phyloP scores from a whole-genome alignment of 768 basidiomycete species.

The Chalciporus chontae region DNA sequence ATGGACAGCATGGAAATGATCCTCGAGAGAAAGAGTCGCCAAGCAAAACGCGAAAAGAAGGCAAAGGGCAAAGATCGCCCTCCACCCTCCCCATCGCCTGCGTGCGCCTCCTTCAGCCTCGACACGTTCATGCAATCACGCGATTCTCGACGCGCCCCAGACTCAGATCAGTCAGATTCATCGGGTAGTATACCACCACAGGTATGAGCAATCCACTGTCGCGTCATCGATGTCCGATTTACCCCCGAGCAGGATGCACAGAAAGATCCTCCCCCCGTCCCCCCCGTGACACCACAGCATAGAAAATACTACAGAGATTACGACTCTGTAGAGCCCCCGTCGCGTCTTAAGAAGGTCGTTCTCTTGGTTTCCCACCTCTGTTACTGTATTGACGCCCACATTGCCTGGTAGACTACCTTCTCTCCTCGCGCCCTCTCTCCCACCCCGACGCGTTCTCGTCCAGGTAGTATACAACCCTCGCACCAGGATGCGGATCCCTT shows the following conservation, averaged over 20 bases:
- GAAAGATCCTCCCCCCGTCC: slow-evolving; percentile 25
- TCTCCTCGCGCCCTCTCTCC: slow-evolving; percentile 43
- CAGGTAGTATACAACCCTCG: slow-evolving; percentile 30
- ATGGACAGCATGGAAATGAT: slow-evolving; percentile 77
- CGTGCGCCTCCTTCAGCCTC: slow-evolving; percentile 41
- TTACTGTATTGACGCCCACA: slow-evolving; percentile 2
- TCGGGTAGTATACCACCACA: slow-evolving; percentile 29
- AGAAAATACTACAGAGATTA: slow-evolving; percentile 56
- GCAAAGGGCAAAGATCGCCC: slow-evolving; percentile 48
- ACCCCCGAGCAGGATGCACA: slow-evolving; percentile 26
- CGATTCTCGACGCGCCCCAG: slow-evolving; percentile 44
- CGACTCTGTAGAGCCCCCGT: slow-evolving; percentile 29
- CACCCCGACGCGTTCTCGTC: slow-evolving; percentile 37
- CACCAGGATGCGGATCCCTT: slow-evolving; percentile 39
- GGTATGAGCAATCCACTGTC: slow-evolving; percentile 35
- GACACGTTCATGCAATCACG: slow-evolving; percentile 54
- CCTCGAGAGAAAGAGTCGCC: slow-evolving; percentile 64
- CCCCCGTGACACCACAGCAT: slow-evolving; percentile 56
- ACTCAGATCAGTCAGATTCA: slow-evolving; percentile 30
- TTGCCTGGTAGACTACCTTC: slow-evolving; percentile 14
- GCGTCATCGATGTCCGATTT: slow-evolving; percentile 18
- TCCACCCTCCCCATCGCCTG: slow-evolving; percentile 51
- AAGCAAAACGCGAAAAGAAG: slow-evolving; percentile 49
- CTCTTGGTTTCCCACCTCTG: neutral
- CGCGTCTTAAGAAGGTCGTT: slow-evolving; percentile 30